These are phyloP conservation scores for Rhizophlyctis rosea DNA, from an alignment of 192 early-diverging fungal genomes.

Conservation along the genomic window DNA sequence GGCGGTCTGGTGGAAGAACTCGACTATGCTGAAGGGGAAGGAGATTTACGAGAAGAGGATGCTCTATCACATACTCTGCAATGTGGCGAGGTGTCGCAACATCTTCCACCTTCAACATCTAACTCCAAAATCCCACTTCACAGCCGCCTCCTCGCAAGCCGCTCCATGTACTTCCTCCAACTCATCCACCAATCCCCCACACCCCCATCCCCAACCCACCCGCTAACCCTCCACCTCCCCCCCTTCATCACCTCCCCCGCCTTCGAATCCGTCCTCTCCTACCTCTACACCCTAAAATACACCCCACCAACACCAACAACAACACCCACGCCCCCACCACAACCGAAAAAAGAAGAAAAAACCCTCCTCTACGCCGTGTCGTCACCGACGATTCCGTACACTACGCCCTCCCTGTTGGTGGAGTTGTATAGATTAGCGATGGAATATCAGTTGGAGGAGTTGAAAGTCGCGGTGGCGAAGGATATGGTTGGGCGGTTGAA, in stretches of 20 bases:
- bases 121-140: neutral
- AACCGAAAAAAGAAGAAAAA: neutral
- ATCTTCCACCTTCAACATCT: neutral
- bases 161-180: neutral
- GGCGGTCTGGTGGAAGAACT: no score
- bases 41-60: neutral
- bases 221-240: neutral
- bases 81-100: neutral
- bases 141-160: neutral
- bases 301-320: constrained; percentile 3
- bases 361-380: neutral
- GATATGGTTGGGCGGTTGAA: neutral
- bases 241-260: neutral
- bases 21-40: no score
- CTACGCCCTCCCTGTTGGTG: neutral
- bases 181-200: neutral
- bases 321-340: neutral
- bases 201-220: neutral
- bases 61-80: neutral
- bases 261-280: constrained; percentile 1
- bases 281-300: neutral
- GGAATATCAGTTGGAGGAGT: constrained; percentile 1
- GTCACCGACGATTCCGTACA: neutral
- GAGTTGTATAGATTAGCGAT: constrained; percentile 3
- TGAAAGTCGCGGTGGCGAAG: neutral